A percentile compares a stretch with the other conserved stretches of the same genome.
These are phyloP conservation scores for Pyrenochaeta sp. DNA, from an alignment of 2,329 filamentous ascomycete species.

Conservation along the genomic window DNA sequence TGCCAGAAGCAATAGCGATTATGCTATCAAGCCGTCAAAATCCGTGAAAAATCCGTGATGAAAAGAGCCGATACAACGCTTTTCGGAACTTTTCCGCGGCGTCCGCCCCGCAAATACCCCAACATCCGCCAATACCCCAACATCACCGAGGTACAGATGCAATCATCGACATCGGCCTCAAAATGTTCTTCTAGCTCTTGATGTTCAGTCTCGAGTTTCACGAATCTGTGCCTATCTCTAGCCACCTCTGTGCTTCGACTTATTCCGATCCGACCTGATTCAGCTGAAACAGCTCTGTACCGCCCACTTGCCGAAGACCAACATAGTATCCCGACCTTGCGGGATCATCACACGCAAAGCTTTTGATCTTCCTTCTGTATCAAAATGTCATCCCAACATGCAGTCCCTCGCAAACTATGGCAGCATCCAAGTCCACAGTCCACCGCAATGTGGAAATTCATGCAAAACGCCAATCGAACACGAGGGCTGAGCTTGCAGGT, in stretches of 20 bases:
- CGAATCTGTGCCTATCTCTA: too few relatives aligned
- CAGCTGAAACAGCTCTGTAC: too few relatives aligned
- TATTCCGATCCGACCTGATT: too few relatives aligned
- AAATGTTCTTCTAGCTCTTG: neutral
- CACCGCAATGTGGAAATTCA: constrained; percentile 56
- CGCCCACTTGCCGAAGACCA: neutral
- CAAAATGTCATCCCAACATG: constrained; percentile 10
- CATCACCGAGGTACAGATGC: neutral
- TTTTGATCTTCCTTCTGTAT: too few relatives aligned
- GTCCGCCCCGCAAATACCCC: constrained; percentile 1
- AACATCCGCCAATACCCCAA: too few relatives aligned
- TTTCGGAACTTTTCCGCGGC: constrained; percentile 5
- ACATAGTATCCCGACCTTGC: neutral
- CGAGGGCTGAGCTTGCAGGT: constrained; percentile 66
- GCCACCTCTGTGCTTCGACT: too few relatives aligned
- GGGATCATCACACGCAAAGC: too few relatives aligned
- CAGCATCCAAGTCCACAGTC: constrained; percentile 53
- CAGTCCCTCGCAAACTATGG: constrained; percentile 56
- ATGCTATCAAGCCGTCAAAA: too few relatives aligned
- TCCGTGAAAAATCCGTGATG: too few relatives aligned
- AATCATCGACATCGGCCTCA: neutral
- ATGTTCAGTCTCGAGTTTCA: too few relatives aligned
- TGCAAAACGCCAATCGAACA: constrained; percentile 67
- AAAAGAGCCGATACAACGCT: too few relatives aligned
- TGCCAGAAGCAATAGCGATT: too few relatives aligned